Conservation (phyloP, 2,329 filamentous ascomycete species). For the Fusarium circinatum region DNA sequence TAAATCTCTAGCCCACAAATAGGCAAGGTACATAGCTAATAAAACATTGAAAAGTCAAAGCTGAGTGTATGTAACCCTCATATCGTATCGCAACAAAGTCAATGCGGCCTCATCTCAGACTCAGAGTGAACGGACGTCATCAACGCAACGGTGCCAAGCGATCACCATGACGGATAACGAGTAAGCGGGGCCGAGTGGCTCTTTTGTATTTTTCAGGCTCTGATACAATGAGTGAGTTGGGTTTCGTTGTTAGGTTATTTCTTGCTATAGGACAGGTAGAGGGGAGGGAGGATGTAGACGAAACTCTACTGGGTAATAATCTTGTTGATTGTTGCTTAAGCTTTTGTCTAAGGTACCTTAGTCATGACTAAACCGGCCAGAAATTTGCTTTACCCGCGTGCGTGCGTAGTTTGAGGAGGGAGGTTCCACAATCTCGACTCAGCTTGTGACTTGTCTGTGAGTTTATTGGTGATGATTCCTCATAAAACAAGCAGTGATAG, state of each 20-base stretch:
- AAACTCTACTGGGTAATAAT: slow-evolving; percentile 19
- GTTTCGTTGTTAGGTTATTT: neutral
- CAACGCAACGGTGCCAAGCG: slow-evolving; percentile 19
- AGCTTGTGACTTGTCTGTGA: slow-evolving; percentile 20
- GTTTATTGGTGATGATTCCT: slow-evolving; percentile 9
- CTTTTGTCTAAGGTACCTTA: slow-evolving; percentile 4
- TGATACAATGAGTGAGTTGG: neutral
- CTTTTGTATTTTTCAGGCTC: neutral
- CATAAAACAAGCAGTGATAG: neutral
- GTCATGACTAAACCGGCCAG: neutral
- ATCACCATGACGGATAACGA: slow-evolving; percentile 25
- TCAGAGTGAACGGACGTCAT: slow-evolving; percentile 22
- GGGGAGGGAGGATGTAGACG: neutral
- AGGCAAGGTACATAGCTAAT: neutral
- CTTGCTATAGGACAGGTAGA: neutral
- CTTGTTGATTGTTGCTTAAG: neutral
- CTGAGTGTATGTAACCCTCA: neutral
- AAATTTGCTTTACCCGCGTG: slow-evolving; percentile 15
- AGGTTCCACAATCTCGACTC: slow-evolving; percentile 13
- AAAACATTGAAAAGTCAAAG: neutral
- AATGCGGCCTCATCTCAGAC: slow-evolving; percentile 16
- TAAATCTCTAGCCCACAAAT: neutral
- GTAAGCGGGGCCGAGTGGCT: slow-evolving; percentile 12
- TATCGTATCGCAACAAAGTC: slow-evolving; percentile 9
- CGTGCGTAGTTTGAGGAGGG: neutral